Percentiles rank a stretch among this genome's conserved stretches.
phyloP scores from a whole-genome alignment of 805 yeast species.

The Ogataea trehalophila region DNA sequence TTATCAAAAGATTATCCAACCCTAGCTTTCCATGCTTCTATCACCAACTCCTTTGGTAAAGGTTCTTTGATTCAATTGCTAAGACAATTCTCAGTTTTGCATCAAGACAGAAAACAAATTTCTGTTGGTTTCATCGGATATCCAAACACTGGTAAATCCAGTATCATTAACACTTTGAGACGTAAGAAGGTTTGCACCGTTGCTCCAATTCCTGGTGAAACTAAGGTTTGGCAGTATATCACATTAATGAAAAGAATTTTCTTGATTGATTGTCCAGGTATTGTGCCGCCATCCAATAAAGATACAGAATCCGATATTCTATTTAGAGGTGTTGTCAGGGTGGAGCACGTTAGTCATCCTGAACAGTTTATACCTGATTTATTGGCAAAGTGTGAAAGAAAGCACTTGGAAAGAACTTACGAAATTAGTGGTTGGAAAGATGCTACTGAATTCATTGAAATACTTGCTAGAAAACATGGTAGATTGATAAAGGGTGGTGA shows the following conservation, averaged over 20 bases:
- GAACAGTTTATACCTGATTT: conserved; percentile 92
- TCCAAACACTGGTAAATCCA: conserved; percentile 97
- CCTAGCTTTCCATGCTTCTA: conserved; percentile 95
- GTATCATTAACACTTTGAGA: conserved; percentile 89
- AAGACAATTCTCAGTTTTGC: conserved; percentile 88
- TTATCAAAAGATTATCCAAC: conserved; percentile 90
- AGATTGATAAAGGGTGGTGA: conserved; percentile 95
- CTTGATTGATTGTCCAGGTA: conserved; percentile 97
- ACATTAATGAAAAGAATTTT: conserved; percentile 95
- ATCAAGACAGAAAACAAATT: conserved; percentile 89
- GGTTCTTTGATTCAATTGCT: conserved; percentile 91
- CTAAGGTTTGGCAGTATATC: conserved; percentile 98
- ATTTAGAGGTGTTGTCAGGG: conserved; percentile 96
- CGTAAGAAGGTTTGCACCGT: conserved; percentile 94
- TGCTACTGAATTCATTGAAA: conserved; percentile 77
- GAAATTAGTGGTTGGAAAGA: conserved; percentile 88
- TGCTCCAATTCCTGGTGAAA: conserved; percentile 98
- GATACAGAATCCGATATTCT: conserved; percentile 89
- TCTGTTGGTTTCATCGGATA: conserved; percentile 97
- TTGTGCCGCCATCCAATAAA: conserved; percentile 90
- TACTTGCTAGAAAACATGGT: conserved; percentile 89
- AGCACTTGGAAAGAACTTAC: conserved; percentile 92
- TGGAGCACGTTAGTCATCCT: conserved; percentile 93
- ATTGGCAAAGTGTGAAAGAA: conserved; percentile 75
- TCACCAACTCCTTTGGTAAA: conserved; percentile 95